These are phyloP conservation scores for Phaffia australis DNA, from an alignment of 768 basidiomycete genomes.

Conservation along the genomic window DNA sequence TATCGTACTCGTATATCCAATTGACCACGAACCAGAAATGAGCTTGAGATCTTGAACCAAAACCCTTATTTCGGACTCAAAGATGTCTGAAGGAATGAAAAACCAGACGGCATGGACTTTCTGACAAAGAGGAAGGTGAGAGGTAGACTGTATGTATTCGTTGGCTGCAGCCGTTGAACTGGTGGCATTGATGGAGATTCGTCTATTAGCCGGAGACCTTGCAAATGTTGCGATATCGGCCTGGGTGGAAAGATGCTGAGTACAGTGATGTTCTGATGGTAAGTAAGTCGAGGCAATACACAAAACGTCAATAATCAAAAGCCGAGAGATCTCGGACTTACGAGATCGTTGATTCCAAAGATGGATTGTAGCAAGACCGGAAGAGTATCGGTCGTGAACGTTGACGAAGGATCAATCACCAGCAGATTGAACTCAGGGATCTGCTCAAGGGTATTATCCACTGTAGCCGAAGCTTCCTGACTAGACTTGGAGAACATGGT, in stretches of 20 bases:
- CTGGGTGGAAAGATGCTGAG: no score
- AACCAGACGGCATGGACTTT: conserved; percentile 19
- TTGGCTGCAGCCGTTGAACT: neutral
- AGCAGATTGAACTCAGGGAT: conserved; percentile 19
- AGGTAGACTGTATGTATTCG: conserved; percentile 6
- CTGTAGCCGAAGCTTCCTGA: neutral
- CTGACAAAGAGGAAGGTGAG: neutral
- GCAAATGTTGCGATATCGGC: neutral
- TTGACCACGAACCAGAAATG: no score
- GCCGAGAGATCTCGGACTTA: neutral
- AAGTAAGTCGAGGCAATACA: no score
- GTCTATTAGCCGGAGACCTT: conserved; percentile 1
- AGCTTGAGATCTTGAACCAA: no score
- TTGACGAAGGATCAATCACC: neutral
- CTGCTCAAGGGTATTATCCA: neutral
- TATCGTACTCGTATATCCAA: no score
- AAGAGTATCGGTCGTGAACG: neutral
- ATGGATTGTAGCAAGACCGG: conserved; percentile 4
- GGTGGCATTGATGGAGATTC: conserved; percentile 6
- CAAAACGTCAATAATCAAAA: neutral
- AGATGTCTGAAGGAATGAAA: neutral
- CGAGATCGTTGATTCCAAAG: conserved; percentile 13
- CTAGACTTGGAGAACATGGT: no score
- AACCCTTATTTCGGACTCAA: no score
- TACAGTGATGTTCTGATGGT: no score